A percentile compares a stretch with the other conserved stretches of the same genome.
Conservation (phyloP, 352 stramenopile species). For the Globisporangium megalacanthum region DNA sequence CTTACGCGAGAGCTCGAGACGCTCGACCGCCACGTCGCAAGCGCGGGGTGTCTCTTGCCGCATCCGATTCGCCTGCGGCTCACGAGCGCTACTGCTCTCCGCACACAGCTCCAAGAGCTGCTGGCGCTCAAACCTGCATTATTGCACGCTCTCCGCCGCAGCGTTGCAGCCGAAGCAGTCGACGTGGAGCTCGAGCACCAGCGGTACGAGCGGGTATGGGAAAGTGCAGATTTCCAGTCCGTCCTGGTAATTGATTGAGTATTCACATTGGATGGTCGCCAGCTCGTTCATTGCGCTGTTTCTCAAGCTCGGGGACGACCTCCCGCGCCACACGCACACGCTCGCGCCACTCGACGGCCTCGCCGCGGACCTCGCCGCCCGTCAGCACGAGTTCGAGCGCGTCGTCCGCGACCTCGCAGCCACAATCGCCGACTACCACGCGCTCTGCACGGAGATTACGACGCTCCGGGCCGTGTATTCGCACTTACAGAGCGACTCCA, state of each 20-base stretch:
- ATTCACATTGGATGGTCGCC: not conserved
- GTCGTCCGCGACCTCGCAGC: conserved; percentile 16
- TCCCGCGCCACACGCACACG: conserved; percentile 25
- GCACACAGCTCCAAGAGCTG: conserved; percentile 21
- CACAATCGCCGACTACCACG: conserved; percentile 22
- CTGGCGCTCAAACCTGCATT: conserved; percentile 34
- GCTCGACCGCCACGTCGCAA: conserved; percentile 24
- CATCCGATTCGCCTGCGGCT: conserved; percentile 25
- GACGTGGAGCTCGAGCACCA: conserved; percentile 41
- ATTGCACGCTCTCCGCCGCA: conserved; percentile 31
- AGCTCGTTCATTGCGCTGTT: conserved; percentile 52
- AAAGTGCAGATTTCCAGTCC: no score
- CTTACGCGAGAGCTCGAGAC: conserved; percentile 31
- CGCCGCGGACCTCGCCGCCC: conserved; percentile 6
- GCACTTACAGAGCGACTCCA: conserved; percentile 13
- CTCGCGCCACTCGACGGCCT: conserved; percentile 19
- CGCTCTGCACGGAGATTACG: conserved; percentile 21
- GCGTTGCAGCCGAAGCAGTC: conserved; percentile 24
- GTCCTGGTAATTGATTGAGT: no score
- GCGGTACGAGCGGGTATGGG: conserved; percentile 10
- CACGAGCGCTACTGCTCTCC: conserved; percentile 14
- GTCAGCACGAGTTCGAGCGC: conserved; percentile 21
- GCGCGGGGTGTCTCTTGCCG: conserved; percentile 17
- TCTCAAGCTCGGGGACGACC: conserved; percentile 33
- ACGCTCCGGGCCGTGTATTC: conserved; percentile 23